Evolutionary conservation across 176 grass and related monocot genomes (phyloP), one percentile per base, ranked within the genome.

Genomic region (Pontederia paniculata): DNA sequence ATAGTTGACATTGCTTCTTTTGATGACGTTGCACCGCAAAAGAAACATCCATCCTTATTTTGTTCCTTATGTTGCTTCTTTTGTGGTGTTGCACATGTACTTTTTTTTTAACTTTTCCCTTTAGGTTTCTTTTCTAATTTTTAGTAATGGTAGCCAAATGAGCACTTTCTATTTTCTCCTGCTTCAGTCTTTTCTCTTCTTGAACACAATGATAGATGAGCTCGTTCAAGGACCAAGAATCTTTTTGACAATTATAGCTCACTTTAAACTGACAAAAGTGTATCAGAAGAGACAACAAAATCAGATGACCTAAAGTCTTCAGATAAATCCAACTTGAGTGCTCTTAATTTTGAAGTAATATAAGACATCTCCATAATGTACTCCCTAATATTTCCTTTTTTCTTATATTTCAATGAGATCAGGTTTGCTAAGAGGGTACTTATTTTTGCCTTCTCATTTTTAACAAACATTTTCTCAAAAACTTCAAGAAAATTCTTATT

Each of bases 231-330:
- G 53, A 55, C 53, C 53, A 23, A 25, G 18, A 21, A 16, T 55
- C 53, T 21, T 55, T 55, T 1, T 55, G 53, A 55, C 53, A 55
- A 2, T 55, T 55, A 11, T 55, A 55, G 17, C 53, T 55, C n/a
- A 55, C n/a, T 19, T 55, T 55, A 55, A 55, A 55, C 12, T 55
- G 20, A 22, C 11, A 11, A 22, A 12, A 55, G n/a, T n/a, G n/a
- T n/a, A n/a, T n/a, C n/a, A n/a, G n/a, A n/a, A n/a, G n/a, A n/a
- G n/a, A n/a, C n/a, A n/a, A n/a, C n/a, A n/a, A n/a, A 11, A 55
- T 10, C 53, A 25, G 0, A 55, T 55, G 53, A 16, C 19, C 1
- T 18, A 55, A 55, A 55, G 53, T 55, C 53, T 12, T 25, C 53
- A 55, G 9, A 25, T 16, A 25, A 19, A 3, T 22, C 18, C 19